Evolutionary conservation across 202 grass and related monocot genomes (phyloP), one percentile per base, ranked within the genome.

Genomic region (Setaria viridis): DNA sequence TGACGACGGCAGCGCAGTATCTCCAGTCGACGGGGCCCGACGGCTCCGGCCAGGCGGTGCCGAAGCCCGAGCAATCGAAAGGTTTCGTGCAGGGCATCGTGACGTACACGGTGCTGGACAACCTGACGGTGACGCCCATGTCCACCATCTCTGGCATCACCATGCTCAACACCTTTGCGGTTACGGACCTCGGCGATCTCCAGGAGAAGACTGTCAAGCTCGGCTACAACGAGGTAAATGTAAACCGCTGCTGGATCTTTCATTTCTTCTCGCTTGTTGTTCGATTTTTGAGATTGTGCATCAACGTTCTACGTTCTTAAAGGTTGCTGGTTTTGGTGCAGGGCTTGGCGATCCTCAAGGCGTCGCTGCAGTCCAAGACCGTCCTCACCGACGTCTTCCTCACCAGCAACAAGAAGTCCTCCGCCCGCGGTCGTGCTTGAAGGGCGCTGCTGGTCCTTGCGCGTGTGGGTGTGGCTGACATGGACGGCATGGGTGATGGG

Each of bases 321-420:
- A 35, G 2, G 47, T 1, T 50, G 48, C 2, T 47, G 46, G 10
- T 58, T 21, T n/a, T 20, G 55, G 25, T 16, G 63, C 68, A 91
- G 85, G 89, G 85, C 8, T 21, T 92, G 62, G 74, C 63, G 76
- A 53, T 94, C 0, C 89, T 94, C 0, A 91, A 82, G 80, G 80
- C 80, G 5, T 87, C 87, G 16, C n/a, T 89, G 54, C 51, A 87
- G 34, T 87, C 89, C 19, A 91, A 48, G 14, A 82, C 83, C 12
- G 89, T 89, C 7, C 92, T 94, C 15, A 94, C 76, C 0, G 67
- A 89, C 4, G 86, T 91, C 37, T 94, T 91, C 82, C 35, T 81
- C 11, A 20, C 13, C 50, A 13, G 19, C 39, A 25, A 7, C 16
- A 70, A 82, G 33, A 76, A 76, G 17, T 3, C 2, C 8, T 3